phyloP scores from a whole-genome alignment of 2,329 filamentous ascomycete species.

The Geosmithia morbida region DNA sequence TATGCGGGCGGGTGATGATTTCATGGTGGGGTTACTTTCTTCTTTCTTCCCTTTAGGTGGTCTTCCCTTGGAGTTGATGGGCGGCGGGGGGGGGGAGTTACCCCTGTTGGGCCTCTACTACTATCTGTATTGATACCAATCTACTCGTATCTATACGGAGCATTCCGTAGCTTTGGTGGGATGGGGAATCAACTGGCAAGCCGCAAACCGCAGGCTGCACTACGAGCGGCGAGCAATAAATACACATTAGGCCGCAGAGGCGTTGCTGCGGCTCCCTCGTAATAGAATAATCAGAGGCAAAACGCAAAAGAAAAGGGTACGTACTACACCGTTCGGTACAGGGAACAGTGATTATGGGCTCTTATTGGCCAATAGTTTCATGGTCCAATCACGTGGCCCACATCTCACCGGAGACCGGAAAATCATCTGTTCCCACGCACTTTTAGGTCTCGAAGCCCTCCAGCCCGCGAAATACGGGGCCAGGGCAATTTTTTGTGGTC shows the following conservation, averaged over 20 bases:
- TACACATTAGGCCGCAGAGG: too few species aligned
- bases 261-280: too few species aligned
- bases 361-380: not conserved
- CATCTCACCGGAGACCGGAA: conserved; percentile 10
- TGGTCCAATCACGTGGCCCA: conserved; percentile 1
- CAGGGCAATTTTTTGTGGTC: conserved; percentile 22
- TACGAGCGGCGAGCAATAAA: too few species aligned
- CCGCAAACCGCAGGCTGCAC: too few species aligned
- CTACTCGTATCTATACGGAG: too few species aligned
- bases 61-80: not conserved
- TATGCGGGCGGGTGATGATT: not conserved
- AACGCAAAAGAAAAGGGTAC: not conserved
- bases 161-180: too few species aligned
- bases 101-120: too few species aligned
- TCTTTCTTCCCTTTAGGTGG: not conserved
- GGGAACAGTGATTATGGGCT: not conserved
- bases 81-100: too few species aligned
- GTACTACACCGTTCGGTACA: not conserved
- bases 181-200: too few species aligned
- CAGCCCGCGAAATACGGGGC: conserved; percentile 15
- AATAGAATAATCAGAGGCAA: not conserved
- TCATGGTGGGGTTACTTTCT: not conserved
- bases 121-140: too few species aligned
- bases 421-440: conserved; percentile 12
- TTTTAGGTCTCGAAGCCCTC: conserved; percentile 26